A percentile compares a stretch with the other conserved stretches of the same genome.
Conservation (phyloP, 129 eudicot genomes). For the Saposhnikovia divaricata region DNA sequence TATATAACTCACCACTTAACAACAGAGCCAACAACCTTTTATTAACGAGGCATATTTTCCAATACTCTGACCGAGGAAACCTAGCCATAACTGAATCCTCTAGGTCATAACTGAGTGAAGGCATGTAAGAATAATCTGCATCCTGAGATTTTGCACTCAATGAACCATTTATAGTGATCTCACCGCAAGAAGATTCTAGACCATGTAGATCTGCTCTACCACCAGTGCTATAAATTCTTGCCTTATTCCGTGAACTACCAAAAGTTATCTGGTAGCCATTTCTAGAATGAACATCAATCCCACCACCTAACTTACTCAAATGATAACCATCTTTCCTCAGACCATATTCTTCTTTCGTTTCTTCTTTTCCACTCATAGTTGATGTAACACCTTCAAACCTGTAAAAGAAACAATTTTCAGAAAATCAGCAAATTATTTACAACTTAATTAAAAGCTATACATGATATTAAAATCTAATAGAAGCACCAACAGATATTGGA, state of each 20-base stretch:
- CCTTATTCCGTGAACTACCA: constrained; percentile 27
- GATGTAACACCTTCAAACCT: constrained; percentile 19
- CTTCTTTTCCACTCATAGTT: constrained; percentile 34
- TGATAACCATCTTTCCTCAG: constrained; percentile 11
- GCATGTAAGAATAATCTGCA: constrained; percentile 64
- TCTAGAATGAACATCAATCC: constrained; percentile 12
- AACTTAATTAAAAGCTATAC: neutral
- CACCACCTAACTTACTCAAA: constrained; percentile 7
- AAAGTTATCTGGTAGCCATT: constrained; percentile 21
- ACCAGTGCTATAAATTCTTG: constrained; percentile 14
- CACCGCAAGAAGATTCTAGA: constrained; percentile 1
- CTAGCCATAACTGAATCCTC: constrained; percentile 66
- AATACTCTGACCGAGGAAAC: constrained; percentile 57
- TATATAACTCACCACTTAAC: constrained; percentile 48
- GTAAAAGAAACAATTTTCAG: neutral
- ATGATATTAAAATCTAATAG: neutral
- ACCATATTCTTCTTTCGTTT: constrained; percentile 24
- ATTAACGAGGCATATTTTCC: constrained; percentile 52
- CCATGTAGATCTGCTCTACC: neutral
- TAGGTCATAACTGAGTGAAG: constrained; percentile 61
- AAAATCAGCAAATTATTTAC: neutral
- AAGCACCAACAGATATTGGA: neutral
- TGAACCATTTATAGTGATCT: neutral
- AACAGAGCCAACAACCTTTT: constrained; percentile 39
- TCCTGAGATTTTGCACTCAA: constrained; percentile 52